These are phyloP conservation scores for Aquanectria penicillioides DNA, from an alignment of 2,329 filamentous ascomycete genomes.

Conservation along the genomic window DNA sequence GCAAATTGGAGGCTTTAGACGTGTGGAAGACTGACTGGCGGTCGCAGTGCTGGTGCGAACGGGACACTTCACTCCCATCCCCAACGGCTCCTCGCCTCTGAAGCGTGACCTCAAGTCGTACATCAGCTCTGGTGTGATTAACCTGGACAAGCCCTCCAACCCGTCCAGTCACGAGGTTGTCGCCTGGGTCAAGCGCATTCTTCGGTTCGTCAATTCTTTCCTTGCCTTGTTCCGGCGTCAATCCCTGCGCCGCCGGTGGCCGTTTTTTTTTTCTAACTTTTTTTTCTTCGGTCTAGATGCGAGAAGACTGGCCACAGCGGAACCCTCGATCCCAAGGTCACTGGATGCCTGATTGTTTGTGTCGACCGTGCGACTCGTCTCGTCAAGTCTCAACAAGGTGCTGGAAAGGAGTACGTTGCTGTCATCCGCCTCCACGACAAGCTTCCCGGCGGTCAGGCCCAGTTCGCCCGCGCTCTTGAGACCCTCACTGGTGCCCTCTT, in stretches of 20 bases:
- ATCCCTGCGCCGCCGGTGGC: conserved; percentile 16
- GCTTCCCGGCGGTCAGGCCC: conserved; percentile 89
- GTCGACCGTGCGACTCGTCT: conserved; percentile 97
- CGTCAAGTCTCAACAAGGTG: conserved; percentile 98
- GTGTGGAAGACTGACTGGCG: conserved; percentile 39
- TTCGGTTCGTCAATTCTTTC: conserved; percentile 68
- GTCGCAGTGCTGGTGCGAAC: conserved; percentile 85
- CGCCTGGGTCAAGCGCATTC: conserved; percentile 98
- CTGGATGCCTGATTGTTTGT: conserved; percentile 92
- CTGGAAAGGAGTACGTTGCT: conserved; percentile 98
- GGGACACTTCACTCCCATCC: conserved; percentile 96
- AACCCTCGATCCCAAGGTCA: conserved; percentile 98
- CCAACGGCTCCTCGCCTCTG: conserved; percentile 88
- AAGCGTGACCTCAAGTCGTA: conserved; percentile 97
- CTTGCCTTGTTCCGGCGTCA: conserved; percentile 17
- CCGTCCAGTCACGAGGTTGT: conserved; percentile 98
- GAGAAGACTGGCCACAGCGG: conserved; percentile 99
- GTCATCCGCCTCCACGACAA: conserved; percentile 96
- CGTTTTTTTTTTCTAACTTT: conserved; percentile 21
- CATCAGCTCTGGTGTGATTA: conserved; percentile 97
- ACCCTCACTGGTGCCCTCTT: conserved; percentile 96
- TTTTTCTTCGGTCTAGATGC: conserved; percentile 40
- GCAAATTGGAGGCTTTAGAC: conserved; percentile 17
- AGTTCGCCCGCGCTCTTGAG: conserved; percentile 93
- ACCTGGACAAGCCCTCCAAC: conserved; percentile 88